Conservation (phyloP, 139 green algal species). For the Tetraselmis chui region DNA sequence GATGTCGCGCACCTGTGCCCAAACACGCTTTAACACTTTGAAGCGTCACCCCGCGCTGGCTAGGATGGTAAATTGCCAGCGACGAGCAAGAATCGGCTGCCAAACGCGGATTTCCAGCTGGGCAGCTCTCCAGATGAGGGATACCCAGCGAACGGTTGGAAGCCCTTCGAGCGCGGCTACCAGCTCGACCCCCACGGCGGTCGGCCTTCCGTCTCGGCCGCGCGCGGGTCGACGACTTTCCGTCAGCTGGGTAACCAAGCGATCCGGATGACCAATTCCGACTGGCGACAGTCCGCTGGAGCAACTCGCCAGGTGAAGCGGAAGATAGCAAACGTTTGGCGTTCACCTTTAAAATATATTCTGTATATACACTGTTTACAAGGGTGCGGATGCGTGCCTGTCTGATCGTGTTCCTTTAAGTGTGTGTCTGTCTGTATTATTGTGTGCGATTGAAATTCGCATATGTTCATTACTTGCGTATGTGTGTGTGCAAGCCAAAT, state of each 20-base stretch:
- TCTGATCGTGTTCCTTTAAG: too few relatives aligned
- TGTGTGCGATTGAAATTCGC: too few relatives aligned
- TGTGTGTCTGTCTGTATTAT: too few relatives aligned
- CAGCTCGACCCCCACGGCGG: background rate
- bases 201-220: background rate
- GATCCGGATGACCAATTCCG: slow-evolving; percentile 12
- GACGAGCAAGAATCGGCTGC: slow-evolving; percentile 3
- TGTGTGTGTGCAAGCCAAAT: too few relatives aligned
- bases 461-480: too few relatives aligned
- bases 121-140: background rate
- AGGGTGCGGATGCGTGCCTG: too few relatives aligned
- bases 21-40: too few relatives aligned
- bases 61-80: slow-evolving; percentile 5
- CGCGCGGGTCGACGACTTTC: background rate
- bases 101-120: slow-evolving; percentile 5
- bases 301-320: slow-evolving; percentile 9
- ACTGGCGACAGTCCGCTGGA: slow-evolving; percentile 10
- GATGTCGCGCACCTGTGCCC: too few relatives aligned
- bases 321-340: too few relatives aligned
- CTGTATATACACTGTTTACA: too few relatives aligned
- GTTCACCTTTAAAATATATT: too few relatives aligned
- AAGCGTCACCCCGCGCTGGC: background rate
- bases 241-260: slow-evolving; percentile 4
- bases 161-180: slow-evolving; percentile 6
- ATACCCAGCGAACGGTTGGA: slow-evolving; percentile 3